Percentiles rank a stretch among this genome's conserved stretches.
phyloP scores from a whole-genome alignment of 345 rosid genomes.

The Gossypium bickii region DNA sequence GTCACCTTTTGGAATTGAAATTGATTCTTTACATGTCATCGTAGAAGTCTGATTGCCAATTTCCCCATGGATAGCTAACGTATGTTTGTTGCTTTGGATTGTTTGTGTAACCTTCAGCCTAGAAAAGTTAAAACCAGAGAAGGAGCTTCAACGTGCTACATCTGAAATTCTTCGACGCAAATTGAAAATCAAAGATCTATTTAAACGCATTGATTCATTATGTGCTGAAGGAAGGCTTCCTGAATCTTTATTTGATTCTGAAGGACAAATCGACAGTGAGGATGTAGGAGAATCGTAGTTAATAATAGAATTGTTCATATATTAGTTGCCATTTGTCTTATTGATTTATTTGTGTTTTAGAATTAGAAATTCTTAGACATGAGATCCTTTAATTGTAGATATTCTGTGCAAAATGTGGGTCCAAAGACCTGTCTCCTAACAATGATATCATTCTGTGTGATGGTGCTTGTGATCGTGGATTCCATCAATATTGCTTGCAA shows the following conservation, averaged over 20 bases:
- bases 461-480: slow-evolving; percentile 91
- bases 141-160: slow-evolving; percentile 89
- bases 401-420: slow-evolving; percentile 94
- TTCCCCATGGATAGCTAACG: slow-evolving; percentile 8
- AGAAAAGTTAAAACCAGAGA: slow-evolving; percentile 90
- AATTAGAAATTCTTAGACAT: slow-evolving; percentile 24
- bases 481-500: slow-evolving; percentile 83
- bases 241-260: slow-evolving; percentile 75
- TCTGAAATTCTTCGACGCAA: slow-evolving; percentile 55
- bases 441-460: slow-evolving; percentile 96
- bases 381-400: slow-evolving; percentile 52
- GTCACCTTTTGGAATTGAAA: background rate
- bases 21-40: background rate
- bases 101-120: slow-evolving; percentile 43
- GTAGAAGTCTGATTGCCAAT: background rate
- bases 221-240: slow-evolving; percentile 83
- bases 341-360: slow-evolving; percentile 13
- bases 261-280: slow-evolving; percentile 88
- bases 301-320: slow-evolving; percentile 12
- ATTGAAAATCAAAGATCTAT: slow-evolving; percentile 73
- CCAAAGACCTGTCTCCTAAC: slow-evolving; percentile 67
- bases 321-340: background rate
- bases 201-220: slow-evolving; percentile 64
- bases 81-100: background rate
- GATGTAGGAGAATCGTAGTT: slow-evolving; percentile 60